phyloP scores from a whole-genome alignment of 345 rosid genomes.

The Euclidium syriacum region DNA sequence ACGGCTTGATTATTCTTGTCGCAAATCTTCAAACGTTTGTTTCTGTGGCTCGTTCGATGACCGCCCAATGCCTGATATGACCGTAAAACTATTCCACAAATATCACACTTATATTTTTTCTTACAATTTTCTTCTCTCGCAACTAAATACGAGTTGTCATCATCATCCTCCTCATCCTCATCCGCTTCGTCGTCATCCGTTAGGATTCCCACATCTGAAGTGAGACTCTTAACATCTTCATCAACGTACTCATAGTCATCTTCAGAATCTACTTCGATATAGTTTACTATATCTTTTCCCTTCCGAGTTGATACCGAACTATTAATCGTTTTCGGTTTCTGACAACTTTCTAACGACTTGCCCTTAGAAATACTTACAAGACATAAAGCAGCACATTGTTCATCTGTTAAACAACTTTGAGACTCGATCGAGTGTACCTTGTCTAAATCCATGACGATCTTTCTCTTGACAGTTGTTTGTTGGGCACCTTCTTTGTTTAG shows the following conservation, averaged over 20 bases:
- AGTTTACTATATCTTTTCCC: neutral
- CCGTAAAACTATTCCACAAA: slow-evolving; percentile 44
- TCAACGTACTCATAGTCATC: neutral
- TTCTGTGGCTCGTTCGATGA: slow-evolving; percentile 60
- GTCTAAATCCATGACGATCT: neutral
- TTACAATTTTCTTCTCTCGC: neutral
- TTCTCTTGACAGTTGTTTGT: neutral
- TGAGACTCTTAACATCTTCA: neutral
- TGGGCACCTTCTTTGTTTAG: slow-evolving; percentile 4
- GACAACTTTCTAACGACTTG: neutral
- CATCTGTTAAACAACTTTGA: neutral
- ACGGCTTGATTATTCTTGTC: neutral
- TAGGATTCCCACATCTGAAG: neutral
- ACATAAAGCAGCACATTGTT: neutral
- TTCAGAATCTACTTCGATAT: neutral
- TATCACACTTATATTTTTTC: slow-evolving; percentile 38
- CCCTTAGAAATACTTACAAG: slow-evolving; percentile 8
- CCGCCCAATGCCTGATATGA: slow-evolving; percentile 70
- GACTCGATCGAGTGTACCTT: neutral
- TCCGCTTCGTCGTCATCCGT: neutral
- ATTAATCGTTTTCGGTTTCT: neutral
- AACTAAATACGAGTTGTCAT: neutral
- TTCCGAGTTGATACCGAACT: neutral
- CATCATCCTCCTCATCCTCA: neutral
- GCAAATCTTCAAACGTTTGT: slow-evolving; percentile 22